Conservation (phyloP, 2,329 filamentous ascomycete genomes). For the Nemania sp. region DNA sequence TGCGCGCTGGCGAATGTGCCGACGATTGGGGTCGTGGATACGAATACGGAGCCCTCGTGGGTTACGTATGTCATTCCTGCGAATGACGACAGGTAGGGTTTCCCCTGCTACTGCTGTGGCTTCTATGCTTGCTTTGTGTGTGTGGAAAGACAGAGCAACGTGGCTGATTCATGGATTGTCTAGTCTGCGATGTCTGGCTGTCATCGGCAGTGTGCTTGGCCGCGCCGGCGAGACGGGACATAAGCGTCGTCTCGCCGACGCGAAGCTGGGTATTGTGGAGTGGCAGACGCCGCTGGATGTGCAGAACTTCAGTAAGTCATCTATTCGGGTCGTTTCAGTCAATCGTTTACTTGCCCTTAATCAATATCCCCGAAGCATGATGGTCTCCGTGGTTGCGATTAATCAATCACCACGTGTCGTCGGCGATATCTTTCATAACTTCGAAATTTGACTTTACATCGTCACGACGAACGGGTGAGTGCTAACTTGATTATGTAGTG, state of each 20-base stretch:
- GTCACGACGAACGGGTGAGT: too few relatives aligned
- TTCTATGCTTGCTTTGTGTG: background rate
- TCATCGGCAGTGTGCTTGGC: constrained; percentile 88
- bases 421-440: too few relatives aligned
- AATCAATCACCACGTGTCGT: too few relatives aligned
- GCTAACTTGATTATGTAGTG: constrained; percentile 26
- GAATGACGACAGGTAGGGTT: constrained; percentile 89
- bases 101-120: background rate
- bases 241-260: constrained; percentile 71
- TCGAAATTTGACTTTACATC: too few relatives aligned
- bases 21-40: constrained; percentile 95
- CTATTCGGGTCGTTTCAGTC: too few relatives aligned
- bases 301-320: constrained; percentile 52
- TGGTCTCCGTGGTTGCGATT: too few relatives aligned
- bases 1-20: constrained; percentile 89
- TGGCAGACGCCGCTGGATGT: constrained; percentile 67
- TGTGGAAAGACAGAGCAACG: background rate
- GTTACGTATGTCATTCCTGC: constrained; percentile 97
- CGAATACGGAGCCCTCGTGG: constrained; percentile 90
- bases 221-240: constrained; percentile 85
- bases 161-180: constrained; percentile 17
- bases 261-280: constrained; percentile 70
- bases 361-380: too few relatives aligned
- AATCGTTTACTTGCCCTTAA: too few relatives aligned
- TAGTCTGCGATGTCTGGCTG: constrained; percentile 82